Evolutionary conservation across 2,329 filamentous ascomycete genomes (phyloP).

Genomic region (Fusarium pilosicola): DNA sequence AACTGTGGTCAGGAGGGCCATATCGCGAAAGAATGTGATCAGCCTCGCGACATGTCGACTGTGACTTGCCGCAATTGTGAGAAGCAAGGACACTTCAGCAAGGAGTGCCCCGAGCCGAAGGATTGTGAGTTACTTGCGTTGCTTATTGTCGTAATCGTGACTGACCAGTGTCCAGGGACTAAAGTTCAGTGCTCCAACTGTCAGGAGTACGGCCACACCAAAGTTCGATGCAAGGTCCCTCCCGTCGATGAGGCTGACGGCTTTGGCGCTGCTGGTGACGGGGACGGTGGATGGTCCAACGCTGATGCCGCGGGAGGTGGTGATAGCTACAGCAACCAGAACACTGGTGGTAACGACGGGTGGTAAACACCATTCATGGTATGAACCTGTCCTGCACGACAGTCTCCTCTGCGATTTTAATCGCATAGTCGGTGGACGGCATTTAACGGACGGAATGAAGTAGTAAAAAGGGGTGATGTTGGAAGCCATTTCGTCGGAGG

Average conservation of each 20-base stretch:
- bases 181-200: slow-evolving; percentile 54
- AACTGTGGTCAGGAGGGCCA: slow-evolving; percentile 75
- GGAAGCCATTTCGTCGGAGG: slow-evolving; percentile 18
- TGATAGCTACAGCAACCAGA: slow-evolving; percentile 8
- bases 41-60: slow-evolving; percentile 54
- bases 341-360: slow-evolving; percentile 6
- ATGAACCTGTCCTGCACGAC: background rate
- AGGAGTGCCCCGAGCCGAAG: slow-evolving; percentile 69
- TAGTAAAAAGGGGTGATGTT: slow-evolving; percentile 1
- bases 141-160: background rate
- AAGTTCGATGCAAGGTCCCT: slow-evolving; percentile 51
- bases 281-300: slow-evolving; percentile 15
- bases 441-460: background rate
- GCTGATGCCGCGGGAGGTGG: background rate
- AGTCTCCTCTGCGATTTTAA: background rate
- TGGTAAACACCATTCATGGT: slow-evolving; percentile 26
- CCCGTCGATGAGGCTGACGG: slow-evolving; percentile 34
- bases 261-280: slow-evolving; percentile 11
- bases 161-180: slow-evolving; percentile 48
- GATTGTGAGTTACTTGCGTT: slow-evolving; percentile 47
- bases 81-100: slow-evolving; percentile 68
- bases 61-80: slow-evolving; percentile 71
- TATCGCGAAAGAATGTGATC: slow-evolving; percentile 60
- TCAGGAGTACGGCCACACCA: slow-evolving; percentile 53
- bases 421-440: background rate